phyloP scores from a whole-genome alignment of 2,329 filamentous ascomycete genomes.

The Graphilbum sp. region DNA sequence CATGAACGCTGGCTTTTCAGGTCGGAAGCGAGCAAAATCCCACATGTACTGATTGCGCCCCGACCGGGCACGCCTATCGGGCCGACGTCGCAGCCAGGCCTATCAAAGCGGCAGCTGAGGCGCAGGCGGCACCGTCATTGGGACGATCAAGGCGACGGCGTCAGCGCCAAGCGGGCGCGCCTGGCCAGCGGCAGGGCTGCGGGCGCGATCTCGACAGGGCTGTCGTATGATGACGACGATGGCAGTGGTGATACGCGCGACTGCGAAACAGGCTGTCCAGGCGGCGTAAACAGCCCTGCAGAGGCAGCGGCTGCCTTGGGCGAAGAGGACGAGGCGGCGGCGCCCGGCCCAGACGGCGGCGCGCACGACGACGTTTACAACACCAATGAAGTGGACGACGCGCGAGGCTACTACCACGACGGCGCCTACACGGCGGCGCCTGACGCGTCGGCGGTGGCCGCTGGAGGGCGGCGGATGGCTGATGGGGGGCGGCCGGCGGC shows the following conservation, averaged over 20 bases:
- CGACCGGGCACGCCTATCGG: constrained; percentile 30
- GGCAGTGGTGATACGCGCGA: too few relatives aligned
- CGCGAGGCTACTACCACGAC: constrained; percentile 54
- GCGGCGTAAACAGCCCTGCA: too few relatives aligned
- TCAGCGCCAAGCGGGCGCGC: neutral
- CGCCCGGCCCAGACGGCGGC: too few relatives aligned
- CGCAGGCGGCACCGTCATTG: constrained; percentile 7
- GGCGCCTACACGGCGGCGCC: constrained; percentile 60
- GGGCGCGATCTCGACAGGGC: neutral
- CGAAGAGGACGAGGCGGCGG: too few relatives aligned
- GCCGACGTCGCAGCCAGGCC: constrained; percentile 1
- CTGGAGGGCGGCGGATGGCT: neutral
- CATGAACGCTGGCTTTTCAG: constrained; percentile 30
- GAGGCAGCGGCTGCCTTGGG: too few relatives aligned
- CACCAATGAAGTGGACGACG: constrained; percentile 29
- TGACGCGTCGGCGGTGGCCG: constrained; percentile 13
- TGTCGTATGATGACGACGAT: neutral
- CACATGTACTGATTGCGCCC: constrained; percentile 51
- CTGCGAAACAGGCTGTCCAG: too few relatives aligned
- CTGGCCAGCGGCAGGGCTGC: neutral
- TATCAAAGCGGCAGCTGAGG: constrained; percentile 22
- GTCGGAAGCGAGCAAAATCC: constrained; percentile 58
- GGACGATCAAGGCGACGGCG: constrained; percentile 9
- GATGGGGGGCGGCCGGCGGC: constrained; percentile 3
- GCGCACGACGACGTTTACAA: constrained; percentile 24